Base-by-base conservation (phyloP, 768 basidiomycete genomes). In the Leccinum sublutescens region DNA sequence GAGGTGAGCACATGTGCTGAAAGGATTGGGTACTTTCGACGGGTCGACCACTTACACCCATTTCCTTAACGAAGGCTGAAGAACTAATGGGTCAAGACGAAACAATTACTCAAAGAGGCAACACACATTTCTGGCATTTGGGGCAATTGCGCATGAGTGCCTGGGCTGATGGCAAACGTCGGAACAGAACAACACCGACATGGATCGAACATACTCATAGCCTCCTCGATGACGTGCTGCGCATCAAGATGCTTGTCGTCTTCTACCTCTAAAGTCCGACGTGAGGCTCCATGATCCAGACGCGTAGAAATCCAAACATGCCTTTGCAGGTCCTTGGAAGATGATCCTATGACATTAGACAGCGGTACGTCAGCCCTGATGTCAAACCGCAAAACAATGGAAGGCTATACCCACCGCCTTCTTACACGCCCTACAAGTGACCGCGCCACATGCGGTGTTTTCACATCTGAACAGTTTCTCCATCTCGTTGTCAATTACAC, bases 91-190 rank as follows among this genome's bases (percentile, higher is more conserved):
- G 55, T 53, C 34, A 57, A 54, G 45, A 50, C 19, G 23, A 3
- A 8, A 38, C 15, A 11, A 33, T 40, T 49, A 2, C 10, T 34
- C 9, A n/a, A 34, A 27, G 27, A 29, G 3, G 40, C 15, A 47
- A 74, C 75, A 19, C 61, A 90, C 92, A 80, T 80, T 93, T 91
- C 55, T 83, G 71, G 74, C 91, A 96, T 58, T 86, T 88, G 0
- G 95, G 95, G 73, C 95, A 97, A 62, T 86, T 88, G 38, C 94
- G 82, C 85, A 93, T 89, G 12, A 95, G 76, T 3, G 94, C 94
- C 48, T 80, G 79, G 34, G 91, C 90, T 91, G 56, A 11, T 59
- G 50, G 31, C 8, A 4, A 50, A 62, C 19, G 64, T 63, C 36
- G 56, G 45, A 38, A 45, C 17, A 43, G 33, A 8, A 34, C 27